Conservation (phyloP, 495 filamentous ascomycete species). For the Talaromyces nanjingensis region DNA sequence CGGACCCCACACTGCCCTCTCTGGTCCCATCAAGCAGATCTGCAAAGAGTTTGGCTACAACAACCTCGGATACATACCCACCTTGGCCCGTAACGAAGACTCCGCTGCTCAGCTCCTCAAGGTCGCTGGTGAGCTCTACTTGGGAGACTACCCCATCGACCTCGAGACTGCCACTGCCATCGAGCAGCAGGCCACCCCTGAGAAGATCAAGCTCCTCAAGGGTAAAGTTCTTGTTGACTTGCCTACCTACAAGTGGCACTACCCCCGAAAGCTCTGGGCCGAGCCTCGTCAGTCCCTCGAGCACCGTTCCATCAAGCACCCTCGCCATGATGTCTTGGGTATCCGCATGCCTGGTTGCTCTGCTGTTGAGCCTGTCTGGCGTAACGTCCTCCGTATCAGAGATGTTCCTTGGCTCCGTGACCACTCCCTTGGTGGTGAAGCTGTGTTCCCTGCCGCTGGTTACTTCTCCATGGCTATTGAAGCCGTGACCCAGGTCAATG, state of each 20-base stretch:
- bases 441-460: slow-evolving; percentile 39
- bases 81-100: slow-evolving; percentile 14
- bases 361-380: slow-evolving; percentile 31
- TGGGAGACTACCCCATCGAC: slow-evolving; percentile 7
- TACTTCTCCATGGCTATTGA: slow-evolving; percentile 44
- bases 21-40: slow-evolving; percentile 24
- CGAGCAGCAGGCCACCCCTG: background rate
- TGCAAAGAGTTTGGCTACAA: background rate
- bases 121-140: slow-evolving; percentile 14
- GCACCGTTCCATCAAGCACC: slow-evolving; percentile 35
- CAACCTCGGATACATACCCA: slow-evolving; percentile 16
- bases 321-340: slow-evolving; percentile 40
- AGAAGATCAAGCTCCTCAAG: slow-evolving; percentile 1
- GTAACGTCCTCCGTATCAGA: slow-evolving; percentile 27
- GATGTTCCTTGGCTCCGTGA: slow-evolving; percentile 44
- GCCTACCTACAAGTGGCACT: slow-evolving; percentile 22
- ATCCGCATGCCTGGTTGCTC: slow-evolving; percentile 25
- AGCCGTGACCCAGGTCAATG: slow-evolving; percentile 30
- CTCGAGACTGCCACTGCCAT: slow-evolving; percentile 11
- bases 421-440: slow-evolving; percentile 31
- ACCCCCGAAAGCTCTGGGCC: slow-evolving; percentile 31
- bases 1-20: slow-evolving; percentile 24
- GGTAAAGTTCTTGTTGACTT: slow-evolving; percentile 11
- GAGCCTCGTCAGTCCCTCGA: slow-evolving; percentile 34
- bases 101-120: background rate